Conservation (phyloP, 257 asterid species). For the Lantana camara region DNA sequence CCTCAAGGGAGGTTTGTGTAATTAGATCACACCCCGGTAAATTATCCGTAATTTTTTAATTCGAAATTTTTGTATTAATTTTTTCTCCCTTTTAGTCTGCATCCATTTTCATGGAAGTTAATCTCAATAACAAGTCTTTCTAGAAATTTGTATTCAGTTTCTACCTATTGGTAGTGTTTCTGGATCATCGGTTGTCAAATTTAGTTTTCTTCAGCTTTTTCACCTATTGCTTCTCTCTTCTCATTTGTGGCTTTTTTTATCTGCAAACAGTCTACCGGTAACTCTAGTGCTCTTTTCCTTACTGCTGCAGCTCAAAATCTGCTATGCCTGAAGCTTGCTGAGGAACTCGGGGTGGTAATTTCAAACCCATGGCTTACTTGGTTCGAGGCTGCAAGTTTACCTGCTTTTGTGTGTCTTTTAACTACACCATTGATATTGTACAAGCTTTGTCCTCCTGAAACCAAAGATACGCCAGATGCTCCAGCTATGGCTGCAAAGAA, state of each 20-base stretch:
- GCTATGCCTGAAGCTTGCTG: constrained; percentile 79
- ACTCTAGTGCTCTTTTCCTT: constrained; percentile 94
- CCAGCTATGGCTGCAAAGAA: constrained; percentile 75
- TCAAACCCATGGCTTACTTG: constrained; percentile 74
- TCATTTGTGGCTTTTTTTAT: constrained; percentile 40
- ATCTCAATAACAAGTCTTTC: background rate
- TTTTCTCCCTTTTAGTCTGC: background rate
- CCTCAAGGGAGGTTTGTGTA: too few species aligned
- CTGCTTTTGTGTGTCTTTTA: constrained; percentile 64
- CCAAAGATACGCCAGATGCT: constrained; percentile 82
- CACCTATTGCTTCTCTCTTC: constrained; percentile 10
- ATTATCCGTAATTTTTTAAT: too few species aligned
- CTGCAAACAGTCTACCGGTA: constrained; percentile 75
- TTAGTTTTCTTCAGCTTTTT: constrained; percentile 16
- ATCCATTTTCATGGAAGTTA: background rate
- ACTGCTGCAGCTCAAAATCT: constrained; percentile 95
- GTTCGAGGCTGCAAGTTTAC: constrained; percentile 83
- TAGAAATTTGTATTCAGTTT: background rate
- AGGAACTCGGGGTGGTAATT: constrained; percentile 72
- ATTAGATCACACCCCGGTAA: too few species aligned
- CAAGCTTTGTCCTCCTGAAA: constrained; percentile 79
- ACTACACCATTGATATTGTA: constrained; percentile 69
- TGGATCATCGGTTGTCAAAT: background rate
- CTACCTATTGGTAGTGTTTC: background rate
- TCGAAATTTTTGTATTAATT: background rate